Base-by-base conservation (phyloP, 768 basidiomycete species). In the Rhodotorula sphaerocarpa region DNA sequence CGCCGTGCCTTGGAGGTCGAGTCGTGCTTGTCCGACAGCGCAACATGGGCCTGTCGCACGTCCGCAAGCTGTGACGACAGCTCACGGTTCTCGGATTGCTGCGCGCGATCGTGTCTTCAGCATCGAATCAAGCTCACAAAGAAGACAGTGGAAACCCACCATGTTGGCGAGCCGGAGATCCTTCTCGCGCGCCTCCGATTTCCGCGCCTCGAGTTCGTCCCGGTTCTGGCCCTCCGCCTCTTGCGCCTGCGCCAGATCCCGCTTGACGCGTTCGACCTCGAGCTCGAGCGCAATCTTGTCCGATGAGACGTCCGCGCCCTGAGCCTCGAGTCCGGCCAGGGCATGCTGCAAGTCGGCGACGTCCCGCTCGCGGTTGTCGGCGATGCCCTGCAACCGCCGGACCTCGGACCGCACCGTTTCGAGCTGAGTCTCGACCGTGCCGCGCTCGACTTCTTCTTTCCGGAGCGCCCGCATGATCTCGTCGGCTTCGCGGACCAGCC, bases 1-100 rank as follows among this genome's bases (percentile, higher is more conserved):
- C n/a, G 7, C 55, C 77, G 48, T 42, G 75, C 78, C 31, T 80
- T 79, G 70, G 86, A 83, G 3, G 82, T 79, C 0, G 71, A 70
- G 70, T 95, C 91, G n/a, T 95, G 78, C 80, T 90, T 93, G 76
- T 96, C 93, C 2, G 86, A 82, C 7, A 90, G 74, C 69, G 91
- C 88, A 55, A 97, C 77, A 58, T 87, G 78, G 20, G 89, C 85
- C 74, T 96, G 93, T 0, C 87, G 88, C 75, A 91, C 88, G 15
- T 85, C 79, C 0, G 90, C 85, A 2, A 95, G 78, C 72, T 88
- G 86, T 2, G 80, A 80, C 6, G 86, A 81, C 27, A 96, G 78
- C 63, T 92, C 90, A 41, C 87, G 80, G 62, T 86, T 86, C 74
- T 89, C 87, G 3, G 83, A 80, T 67, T 89, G 82, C 79, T 79